Percentiles rank a stretch among this genome's conserved stretches.
phyloP scores from a whole-genome alignment of 2,329 filamentous ascomycete genomes.

The Colletotrichum sp. region DNA sequence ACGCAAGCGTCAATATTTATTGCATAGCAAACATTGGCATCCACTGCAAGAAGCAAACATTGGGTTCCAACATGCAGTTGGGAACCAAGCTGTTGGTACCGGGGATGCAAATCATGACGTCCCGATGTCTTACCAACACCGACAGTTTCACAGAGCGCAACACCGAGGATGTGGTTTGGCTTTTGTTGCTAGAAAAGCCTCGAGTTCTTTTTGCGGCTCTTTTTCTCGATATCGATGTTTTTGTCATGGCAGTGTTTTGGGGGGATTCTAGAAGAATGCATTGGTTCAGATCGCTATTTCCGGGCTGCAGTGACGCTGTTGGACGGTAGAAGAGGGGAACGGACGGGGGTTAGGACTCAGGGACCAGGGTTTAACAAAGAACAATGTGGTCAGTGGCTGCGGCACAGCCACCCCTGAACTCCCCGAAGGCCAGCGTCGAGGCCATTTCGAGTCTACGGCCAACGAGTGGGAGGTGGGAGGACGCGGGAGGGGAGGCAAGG shows the following conservation, averaged over 20 bases:
- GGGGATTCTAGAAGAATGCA: not conserved
- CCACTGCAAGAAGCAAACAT: not conserved
- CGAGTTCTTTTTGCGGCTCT: not conserved
- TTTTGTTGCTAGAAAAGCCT: not conserved
- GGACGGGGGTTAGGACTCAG: not conserved
- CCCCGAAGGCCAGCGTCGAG: not conserved
- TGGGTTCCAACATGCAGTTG: not conserved
- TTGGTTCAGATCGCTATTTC: not conserved
- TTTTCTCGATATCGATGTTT: not conserved
- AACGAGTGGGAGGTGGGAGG: not conserved
- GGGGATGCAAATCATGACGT: not conserved
- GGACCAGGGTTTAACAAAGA: not conserved
- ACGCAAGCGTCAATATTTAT: not conserved
- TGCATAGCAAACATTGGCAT: not conserved
- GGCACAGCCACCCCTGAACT: constrained; percentile 2
- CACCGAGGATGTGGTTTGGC: not conserved
- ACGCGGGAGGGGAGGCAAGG: not conserved
- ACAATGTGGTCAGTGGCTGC: constrained; percentile 8
- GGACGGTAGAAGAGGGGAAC: not conserved
- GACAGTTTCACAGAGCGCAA: not conserved
- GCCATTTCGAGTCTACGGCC: not conserved
- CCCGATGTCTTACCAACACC: not conserved
- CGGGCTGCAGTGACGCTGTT: not conserved
- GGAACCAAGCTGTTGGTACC: not conserved
- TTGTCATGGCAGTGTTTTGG: not conserved